Percentiles rank a stretch among this genome's conserved stretches.
Evolutionary conservation across 1,284 basidiomycete species (phyloP).

Genomic region (Cerrena zonata): DNA sequence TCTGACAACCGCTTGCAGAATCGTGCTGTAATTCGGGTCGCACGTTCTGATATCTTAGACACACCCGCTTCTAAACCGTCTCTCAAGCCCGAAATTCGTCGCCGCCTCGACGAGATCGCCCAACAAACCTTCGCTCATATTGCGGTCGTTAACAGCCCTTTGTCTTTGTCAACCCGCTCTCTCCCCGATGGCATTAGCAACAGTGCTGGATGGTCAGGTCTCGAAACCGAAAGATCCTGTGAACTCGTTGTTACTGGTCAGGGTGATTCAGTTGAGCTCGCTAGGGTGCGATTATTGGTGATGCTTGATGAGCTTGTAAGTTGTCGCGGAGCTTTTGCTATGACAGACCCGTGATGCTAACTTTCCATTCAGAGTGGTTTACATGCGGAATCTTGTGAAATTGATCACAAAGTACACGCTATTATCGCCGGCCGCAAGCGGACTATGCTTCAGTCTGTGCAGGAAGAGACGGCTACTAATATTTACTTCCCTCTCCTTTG

Average conservation of each 20-base stretch:
- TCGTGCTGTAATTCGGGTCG: constrained; percentile 81
- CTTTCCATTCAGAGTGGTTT: constrained; percentile 63
- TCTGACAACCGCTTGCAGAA: constrained; percentile 42
- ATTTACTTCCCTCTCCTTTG: constrained; percentile 91
- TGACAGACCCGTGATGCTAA: background rate
- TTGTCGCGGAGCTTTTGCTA: constrained; percentile 15
- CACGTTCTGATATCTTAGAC: constrained; percentile 89
- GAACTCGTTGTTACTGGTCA: constrained; percentile 86
- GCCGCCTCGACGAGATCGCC: constrained; percentile 87
- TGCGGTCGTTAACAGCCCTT: constrained; percentile 78
- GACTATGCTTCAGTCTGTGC: constrained; percentile 81
- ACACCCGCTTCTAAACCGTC: constrained; percentile 74
- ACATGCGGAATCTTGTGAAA: constrained; percentile 85
- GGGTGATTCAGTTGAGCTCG: constrained; percentile 86
- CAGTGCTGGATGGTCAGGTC: constrained; percentile 75
- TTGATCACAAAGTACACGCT: constrained; percentile 91
- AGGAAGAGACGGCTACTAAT: constrained; percentile 96
- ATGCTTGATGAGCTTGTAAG: constrained; percentile 90
- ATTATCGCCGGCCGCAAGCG: constrained; percentile 91
- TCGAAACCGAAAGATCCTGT: constrained; percentile 90
- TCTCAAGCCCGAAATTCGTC: constrained; percentile 82
- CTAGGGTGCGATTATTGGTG: constrained; percentile 84
- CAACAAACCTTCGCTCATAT: constrained; percentile 84
- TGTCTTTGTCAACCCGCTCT: constrained; percentile 64
- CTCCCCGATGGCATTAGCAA: constrained; percentile 72